Conservation (phyloP, 257 asterid genomes). For the Forsythia suspensa region DNA sequence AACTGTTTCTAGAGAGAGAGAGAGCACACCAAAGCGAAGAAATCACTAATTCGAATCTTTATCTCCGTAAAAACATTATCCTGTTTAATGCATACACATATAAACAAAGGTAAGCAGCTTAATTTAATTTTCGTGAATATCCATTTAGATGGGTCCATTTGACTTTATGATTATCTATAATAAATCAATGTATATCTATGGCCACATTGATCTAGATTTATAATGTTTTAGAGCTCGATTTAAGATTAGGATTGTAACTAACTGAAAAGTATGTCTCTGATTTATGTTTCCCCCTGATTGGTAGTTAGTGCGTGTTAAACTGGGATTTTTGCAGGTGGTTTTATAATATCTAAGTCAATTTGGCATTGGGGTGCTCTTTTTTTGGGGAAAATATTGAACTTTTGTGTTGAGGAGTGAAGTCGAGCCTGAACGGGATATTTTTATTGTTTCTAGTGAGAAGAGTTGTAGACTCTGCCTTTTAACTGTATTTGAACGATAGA, state of each 20-base stretch:
- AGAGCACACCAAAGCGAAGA: not conserved
- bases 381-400: not conserved
- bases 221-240: not conserved
- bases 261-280: not conserved
- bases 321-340: not conserved
- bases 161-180: not conserved
- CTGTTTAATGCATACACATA: not conserved
- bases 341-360: not conserved
- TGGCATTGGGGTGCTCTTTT: not conserved
- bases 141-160: not conserved
- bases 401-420: not conserved
- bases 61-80: not conserved
- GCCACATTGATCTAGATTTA: not conserved
- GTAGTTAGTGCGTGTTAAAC: not conserved
- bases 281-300: not conserved
- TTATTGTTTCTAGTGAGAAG: not conserved
- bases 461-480: not conserved
- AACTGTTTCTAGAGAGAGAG: not conserved
- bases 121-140: not conserved
- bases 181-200: not conserved
- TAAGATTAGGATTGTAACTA: not conserved
- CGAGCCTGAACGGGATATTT: not conserved
- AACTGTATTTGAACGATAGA: not conserved
- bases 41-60: not conserved
- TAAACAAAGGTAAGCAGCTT: not conserved